Evolutionary conservation across 352 stramenopile species (phyloP), one percentile per base, ranked within the genome.

Genomic region (Phytophthora foliorum): DNA sequence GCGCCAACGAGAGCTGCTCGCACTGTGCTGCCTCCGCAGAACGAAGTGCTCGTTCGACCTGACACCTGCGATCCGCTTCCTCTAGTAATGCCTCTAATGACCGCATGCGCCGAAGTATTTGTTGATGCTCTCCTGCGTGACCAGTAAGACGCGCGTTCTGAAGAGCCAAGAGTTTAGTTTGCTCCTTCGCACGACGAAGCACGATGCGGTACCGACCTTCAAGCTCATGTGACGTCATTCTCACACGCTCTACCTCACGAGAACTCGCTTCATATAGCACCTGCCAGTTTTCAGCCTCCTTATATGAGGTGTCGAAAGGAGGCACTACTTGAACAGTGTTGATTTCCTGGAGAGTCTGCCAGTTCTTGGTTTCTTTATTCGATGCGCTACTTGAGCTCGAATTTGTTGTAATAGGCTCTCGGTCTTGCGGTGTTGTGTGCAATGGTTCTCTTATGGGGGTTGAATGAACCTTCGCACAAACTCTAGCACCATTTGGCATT

Each of bases 141-240:
- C 72, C 79, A 10, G 66, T 42, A 19, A 91, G 75, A 9, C 87
- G 80, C 13, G 51, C 44, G 36, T 82, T 90, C 57, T 94, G 85
- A 4, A 92, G 77, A 11, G 72, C 74, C 16, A 94, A 67, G 19
- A 94, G 67, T 39, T 88, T 93, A 17, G 82, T 72, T 58, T 94
- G 87, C 49, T 94, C 87, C 6, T 84, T 75, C 1, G 80, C 76
- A 14, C 87, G 83, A 6, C 85, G 80, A 36, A 81, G 27, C 17
- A 91, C 66, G 11, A 93, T 77, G 19, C 72, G 75, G 55, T 89
- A 90, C 14, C 80, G 83, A 25, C 86, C 77, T 19, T 90, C 73
- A 2, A 91, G 58, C 10, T 77, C 51, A 27, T 19, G 7, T 69
- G 67, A 19, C 75, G 77, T 16, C 80, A 63, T 61, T 55, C 75